Base-by-base conservation (phyloP, 345 rosid genomes). In the Melaleuca alternifolia region DNA sequence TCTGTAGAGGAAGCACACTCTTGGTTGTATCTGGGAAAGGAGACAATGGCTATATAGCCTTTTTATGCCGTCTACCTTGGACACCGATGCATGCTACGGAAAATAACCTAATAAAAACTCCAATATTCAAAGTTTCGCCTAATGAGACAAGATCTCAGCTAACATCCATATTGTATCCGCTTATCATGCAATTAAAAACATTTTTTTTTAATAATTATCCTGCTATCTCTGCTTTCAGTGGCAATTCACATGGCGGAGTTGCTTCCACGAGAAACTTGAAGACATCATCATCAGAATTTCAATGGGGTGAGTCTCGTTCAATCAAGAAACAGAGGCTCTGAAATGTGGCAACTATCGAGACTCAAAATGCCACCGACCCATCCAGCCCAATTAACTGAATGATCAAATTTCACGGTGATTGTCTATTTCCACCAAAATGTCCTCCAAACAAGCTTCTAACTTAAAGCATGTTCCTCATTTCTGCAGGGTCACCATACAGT, bases 401-500 rank as follows among this genome's bases (percentile, higher is more conserved):
- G 50, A n/a, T 52, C 50, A 6, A 33, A 71, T 71, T 71, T 71
- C 46, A 71, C 9, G 8, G 79, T 8, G 79, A 71, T 33, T 71
- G 79, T 71, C 48, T n/a, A 7, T 51, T 54, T 86, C 50, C 16
- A 53, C 59, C 44, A 41, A 51, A 18, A 20, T 46, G 28, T 71
- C 46, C 79, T 10, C 79, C 48, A 10, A 71, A 71, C 48, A 71
- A 71, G 79, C 48, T 33, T 83, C 59, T 83, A 83, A 83, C 79
- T 4, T 71, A 71, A 37, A 65, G 46, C 61, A 23, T 18, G 11
- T 83, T 44, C 41, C 33, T 57, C 44, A 54, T 53, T 21, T 50
- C 87, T 90, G n/a, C 94, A 97, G 99, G 96, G 92, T 95, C 65
- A 11, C 93, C 57, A 92, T 93, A 87, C 99, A 96, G 88, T 87